Evolutionary conservation across 768 basidiomycete species (phyloP), one percentile per base, ranked within the genome.

Genomic region (Macrolepiota albuminosa): DNA sequence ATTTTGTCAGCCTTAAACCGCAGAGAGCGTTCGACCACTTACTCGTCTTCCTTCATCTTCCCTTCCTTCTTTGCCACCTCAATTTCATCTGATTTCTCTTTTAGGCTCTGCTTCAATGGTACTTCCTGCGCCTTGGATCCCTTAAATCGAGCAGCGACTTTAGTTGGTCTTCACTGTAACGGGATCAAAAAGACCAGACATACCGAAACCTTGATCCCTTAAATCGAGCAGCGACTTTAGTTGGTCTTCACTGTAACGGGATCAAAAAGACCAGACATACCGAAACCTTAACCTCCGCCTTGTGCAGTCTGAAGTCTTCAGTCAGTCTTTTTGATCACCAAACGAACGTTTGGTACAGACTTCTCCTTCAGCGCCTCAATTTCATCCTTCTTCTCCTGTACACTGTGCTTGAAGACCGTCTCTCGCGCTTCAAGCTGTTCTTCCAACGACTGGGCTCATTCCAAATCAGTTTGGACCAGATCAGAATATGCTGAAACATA

Each of bases 401-500:
- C 4, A 54, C 29, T 76, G 24, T 78, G 65, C n/a, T 73, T 70
- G 39, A 81, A 63, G 2, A 76, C 72, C 2, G 75, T 69, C 7
- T 73, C 68, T 21, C 82, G 81, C 24, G 79, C 77, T 18, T 83
- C 79, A 54, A 76, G 78, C 29, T 64, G 61, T 46, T 68, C 67
- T 52, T 69, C 62, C 21, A 43, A 40, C 26, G 31, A 33, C 61
- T 58, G 26, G 1, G 7, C 50, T 5, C 37, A 45, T 42, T 11
- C 1, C 7, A 11, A n/a, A 57, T 46, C 6, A 46, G 13, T 9
- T 4, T 6, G 36, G 14, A 16, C 8, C 6, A 24, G 1, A n/a
- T 43, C 1, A 13, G 21, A 2, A 29, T n/a, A 21, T 1, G 11
- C 16, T 6, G 14, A 21, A 29, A 45, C 48, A 16, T 31, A 56